These are phyloP conservation scores for Kondoa subrosea DNA, from an alignment of 768 basidiomycete genomes.

Conservation along the genomic window DNA sequence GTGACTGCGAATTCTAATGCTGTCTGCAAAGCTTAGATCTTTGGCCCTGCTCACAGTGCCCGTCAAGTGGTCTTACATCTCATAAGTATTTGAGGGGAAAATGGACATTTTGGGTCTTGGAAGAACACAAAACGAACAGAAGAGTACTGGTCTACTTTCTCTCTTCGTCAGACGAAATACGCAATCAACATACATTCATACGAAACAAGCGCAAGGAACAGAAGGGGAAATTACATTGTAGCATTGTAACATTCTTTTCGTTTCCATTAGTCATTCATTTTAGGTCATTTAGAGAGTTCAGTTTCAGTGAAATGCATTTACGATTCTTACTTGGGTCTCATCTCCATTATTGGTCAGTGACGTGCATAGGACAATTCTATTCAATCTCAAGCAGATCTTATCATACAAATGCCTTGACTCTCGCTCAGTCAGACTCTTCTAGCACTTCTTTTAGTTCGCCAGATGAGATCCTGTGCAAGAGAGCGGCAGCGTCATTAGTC, in stretches of 20 bases:
- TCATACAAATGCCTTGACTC: not conserved
- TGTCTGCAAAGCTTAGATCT: too few species aligned
- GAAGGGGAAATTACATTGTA: too few species aligned
- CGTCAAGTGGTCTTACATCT: not conserved
- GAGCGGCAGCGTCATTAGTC: not conserved
- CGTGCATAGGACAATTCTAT: not conserved
- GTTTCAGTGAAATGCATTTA: not conserved
- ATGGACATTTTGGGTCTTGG: not conserved
- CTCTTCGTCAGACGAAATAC: not conserved
- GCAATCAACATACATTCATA: too few species aligned
- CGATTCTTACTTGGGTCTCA: not conserved
- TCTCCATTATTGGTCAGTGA: not conserved
- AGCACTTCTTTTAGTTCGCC: conserved; percentile 1
- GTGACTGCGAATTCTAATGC: too few species aligned
- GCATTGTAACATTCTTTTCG: not conserved
- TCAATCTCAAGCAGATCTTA: not conserved
- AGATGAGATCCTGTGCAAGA: conserved; percentile 5
- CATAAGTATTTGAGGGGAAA: too few species aligned
- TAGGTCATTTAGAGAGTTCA: not conserved
- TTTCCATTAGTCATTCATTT: conserved; percentile 1
- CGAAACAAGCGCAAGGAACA: too few species aligned
- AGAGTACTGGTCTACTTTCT: not conserved
- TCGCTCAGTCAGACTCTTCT: not conserved
- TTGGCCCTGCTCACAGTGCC: too few species aligned
- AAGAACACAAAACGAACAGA: not conserved